Evolutionary conservation across 371 early-diverging fungal genomes (phyloP).

Genomic region (Globomyces sp.): DNA sequence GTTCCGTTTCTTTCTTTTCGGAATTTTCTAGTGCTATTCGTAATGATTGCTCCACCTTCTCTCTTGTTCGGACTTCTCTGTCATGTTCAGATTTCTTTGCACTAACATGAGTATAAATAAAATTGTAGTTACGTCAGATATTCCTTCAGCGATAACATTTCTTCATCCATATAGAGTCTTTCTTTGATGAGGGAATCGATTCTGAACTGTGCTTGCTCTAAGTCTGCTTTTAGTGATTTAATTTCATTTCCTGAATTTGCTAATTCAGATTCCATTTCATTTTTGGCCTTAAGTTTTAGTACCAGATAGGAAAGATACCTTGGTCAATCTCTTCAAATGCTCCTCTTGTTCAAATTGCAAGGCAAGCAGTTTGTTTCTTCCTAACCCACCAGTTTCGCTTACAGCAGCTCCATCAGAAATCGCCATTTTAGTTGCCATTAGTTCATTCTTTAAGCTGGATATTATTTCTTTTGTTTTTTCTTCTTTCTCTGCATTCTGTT

Average conservation of each 20-base stretch:
- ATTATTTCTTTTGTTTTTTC: slow-evolving; percentile 30
- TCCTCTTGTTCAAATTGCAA: slow-evolving; percentile 17
- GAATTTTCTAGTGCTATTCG: slow-evolving; percentile 7
- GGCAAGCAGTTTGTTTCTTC: slow-evolving; percentile 1
- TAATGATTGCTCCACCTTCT: slow-evolving; percentile 29
- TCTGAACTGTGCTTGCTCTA: slow-evolving; percentile 18
- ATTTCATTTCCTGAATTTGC: slow-evolving; percentile 17
- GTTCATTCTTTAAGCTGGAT: slow-evolving; percentile 17
- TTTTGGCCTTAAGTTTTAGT: slow-evolving; percentile 19
- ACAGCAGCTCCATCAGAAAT: neutral
- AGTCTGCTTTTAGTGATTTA: slow-evolving; percentile 19
- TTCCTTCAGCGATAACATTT: slow-evolving; percentile 27
- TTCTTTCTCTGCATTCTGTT: slow-evolving; percentile 32
- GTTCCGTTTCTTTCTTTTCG: slow-evolving; percentile 20
- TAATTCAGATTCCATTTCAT: slow-evolving; percentile 18
- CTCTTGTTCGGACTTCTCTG: slow-evolving; percentile 23
- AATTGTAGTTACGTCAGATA: slow-evolving; percentile 16
- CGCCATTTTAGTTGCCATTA: neutral
- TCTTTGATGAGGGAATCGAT: slow-evolving; percentile 15
- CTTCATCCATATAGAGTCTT: slow-evolving; percentile 7
- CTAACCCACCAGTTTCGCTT: neutral
- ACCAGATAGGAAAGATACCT: neutral
- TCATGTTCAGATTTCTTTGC: slow-evolving; percentile 36
- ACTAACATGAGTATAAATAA: too few relatives aligned
- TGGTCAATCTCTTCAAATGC: neutral